A percentile compares a stretch with the other conserved stretches of the same genome.
Evolutionary conservation across 441 rosid species (phyloP).

Genomic region (Croton setiger): DNA sequence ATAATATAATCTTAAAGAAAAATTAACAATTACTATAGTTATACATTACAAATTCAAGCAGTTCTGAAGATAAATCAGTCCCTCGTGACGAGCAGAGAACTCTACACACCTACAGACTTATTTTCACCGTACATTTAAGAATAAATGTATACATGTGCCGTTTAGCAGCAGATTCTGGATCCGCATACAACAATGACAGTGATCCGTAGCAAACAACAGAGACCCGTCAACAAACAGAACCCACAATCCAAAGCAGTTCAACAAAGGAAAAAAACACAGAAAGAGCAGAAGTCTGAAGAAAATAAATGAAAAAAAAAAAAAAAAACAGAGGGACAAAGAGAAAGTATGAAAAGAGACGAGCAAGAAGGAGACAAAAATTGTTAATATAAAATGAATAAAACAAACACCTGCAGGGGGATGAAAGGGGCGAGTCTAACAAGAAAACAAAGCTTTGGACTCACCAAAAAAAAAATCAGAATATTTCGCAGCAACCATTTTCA

Average conservation of each 20-base stretch:
- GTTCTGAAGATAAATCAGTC: background rate
- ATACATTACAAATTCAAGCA: background rate
- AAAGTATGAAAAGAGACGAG: constrained; percentile 11
- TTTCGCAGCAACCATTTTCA: constrained; percentile 7
- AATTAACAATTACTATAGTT: too few relatives aligned
- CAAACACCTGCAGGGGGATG: constrained; percentile 14
- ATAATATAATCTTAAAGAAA: background rate
- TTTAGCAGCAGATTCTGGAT: background rate
- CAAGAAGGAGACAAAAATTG: constrained; percentile 27
- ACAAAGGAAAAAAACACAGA: background rate
- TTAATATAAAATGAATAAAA: constrained; percentile 13
- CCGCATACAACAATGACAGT: background rate
- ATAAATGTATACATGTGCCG: background rate
- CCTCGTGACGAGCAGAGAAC: background rate
- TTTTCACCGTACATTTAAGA: background rate
- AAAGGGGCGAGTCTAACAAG: constrained; percentile 32
- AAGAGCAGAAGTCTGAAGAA: background rate
- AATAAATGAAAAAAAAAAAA: background rate
- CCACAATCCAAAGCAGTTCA: constrained; percentile 7
- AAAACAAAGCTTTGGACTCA: constrained; percentile 35
- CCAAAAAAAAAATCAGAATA: constrained; percentile 20
- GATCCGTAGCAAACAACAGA: constrained; percentile 6
- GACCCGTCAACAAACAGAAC: constrained; percentile 8
- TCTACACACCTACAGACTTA: background rate
- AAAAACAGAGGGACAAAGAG: constrained; percentile 16